Percentiles rank a stretch among this genome's conserved stretches.
Evolutionary conservation across 2,329 filamentous ascomycete species (phyloP).

Genomic region (Epichloe aotearoae): DNA sequence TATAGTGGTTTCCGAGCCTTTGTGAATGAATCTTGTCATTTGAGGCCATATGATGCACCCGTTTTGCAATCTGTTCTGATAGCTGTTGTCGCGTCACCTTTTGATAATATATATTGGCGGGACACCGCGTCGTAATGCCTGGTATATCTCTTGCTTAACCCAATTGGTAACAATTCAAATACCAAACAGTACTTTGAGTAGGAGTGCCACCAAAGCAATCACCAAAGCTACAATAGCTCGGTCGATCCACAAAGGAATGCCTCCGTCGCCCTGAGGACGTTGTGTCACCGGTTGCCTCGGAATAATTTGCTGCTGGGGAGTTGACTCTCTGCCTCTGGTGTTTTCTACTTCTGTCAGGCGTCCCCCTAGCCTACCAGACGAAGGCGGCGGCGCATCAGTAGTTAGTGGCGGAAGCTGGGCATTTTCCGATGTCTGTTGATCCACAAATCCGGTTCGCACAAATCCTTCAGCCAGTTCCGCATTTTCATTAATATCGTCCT

Average conservation of each 20-base stretch:
- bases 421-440: background rate
- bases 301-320: background rate
- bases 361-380: background rate
- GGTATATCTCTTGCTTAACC: too few species aligned
- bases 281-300: constrained; percentile 8
- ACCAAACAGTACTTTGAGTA: constrained; percentile 41
- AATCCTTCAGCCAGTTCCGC: constrained; percentile 45
- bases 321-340: background rate
- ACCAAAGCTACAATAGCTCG: constrained; percentile 63
- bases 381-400: background rate
- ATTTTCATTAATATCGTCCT: constrained; percentile 23
- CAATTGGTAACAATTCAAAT: background rate
- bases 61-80: too few species aligned
- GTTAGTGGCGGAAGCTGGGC: background rate
- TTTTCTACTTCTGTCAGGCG: background rate
- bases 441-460: constrained; percentile 32
- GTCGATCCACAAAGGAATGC: constrained; percentile 64
- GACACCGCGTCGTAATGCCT: too few species aligned
- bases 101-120: too few species aligned
- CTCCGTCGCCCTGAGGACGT: constrained; percentile 21
- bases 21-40: too few species aligned
- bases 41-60: too few species aligned
- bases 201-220: constrained; percentile 55
- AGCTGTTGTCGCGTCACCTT: too few species aligned
- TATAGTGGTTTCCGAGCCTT: too few species aligned